Evolutionary conservation across 2,329 filamentous ascomycete genomes (phyloP), one percentile per base, ranked within the genome.

Genomic region (Colletotrichum neosansevieriae): DNA sequence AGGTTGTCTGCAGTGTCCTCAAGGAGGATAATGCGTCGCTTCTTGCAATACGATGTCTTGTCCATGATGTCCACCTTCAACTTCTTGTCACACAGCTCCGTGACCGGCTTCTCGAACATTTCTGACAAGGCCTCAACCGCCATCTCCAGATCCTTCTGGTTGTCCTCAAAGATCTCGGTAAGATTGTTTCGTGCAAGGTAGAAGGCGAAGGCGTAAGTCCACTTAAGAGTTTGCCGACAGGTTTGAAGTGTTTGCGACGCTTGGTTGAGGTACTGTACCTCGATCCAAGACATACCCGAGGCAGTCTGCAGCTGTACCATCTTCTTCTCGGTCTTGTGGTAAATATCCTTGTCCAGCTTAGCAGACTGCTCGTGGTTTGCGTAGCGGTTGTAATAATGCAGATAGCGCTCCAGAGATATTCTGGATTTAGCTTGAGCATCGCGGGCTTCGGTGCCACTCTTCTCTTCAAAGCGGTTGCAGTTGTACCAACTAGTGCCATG

Each of bases 401-500:
- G 84, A 72, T 99, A 99, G n/a, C 96, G 90, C 79, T 99, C 95
- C 15, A 99, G 84, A 0, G 93, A 97, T 34, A 95, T 92, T 29
- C 96, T 88, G 9, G 94, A 97, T 77, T 91, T 94, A 2, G 96
- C 94, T 78, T 99, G 96, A 1, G 94, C 94, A 78, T 97, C 94
- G 40, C 96, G 88, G 4, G 96, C 96, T 64, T 98, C 94, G 0
- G 89, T 86, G 2, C 96, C 96, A 72, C 93, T 97, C 85, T 96
- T 98, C 82, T 98, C 96, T 77, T 99, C 96, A 75, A 92, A 99
- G 9, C 96, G 88, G 77, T 97, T 99, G 86, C 96, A 99, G 80
- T 97, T 99, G 84, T 99, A 99, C 96, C 96, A 99, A 81, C 94
- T 97, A 3, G 95, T 99, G 71, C 96, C 96, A 78, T 99, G 96